Evolutionary conservation across 441 rosid species (phyloP).

Genomic region (Brassica hybrid): DNA sequence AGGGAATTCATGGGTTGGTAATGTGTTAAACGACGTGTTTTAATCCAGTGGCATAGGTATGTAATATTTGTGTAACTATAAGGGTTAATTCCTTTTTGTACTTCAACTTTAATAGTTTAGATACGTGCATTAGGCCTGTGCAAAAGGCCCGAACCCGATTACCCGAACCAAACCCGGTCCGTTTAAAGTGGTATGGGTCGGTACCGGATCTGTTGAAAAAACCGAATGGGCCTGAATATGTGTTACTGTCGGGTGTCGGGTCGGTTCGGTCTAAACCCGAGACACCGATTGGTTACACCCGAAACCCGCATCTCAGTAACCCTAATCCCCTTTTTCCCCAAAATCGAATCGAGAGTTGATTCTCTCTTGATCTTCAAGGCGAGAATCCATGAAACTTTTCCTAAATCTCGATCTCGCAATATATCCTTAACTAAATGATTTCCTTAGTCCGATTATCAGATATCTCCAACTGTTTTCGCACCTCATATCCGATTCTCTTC

Average conservation of each 20-base stretch:
- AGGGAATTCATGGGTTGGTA: no score
- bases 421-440: background rate
- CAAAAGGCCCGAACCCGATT: no score
- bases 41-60: no score
- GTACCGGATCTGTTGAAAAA: background rate
- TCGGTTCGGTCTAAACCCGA: background rate
- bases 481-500: background rate
- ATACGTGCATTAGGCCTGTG: no score
- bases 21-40: no score
- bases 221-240: background rate
- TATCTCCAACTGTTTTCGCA: background rate
- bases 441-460: background rate
- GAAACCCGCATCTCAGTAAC: background rate
- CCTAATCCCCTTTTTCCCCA: background rate
- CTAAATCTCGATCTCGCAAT: background rate
- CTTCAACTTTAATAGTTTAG: no score
- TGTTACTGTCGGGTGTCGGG: background rate
- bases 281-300: background rate
- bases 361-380: background rate
- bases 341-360: background rate
- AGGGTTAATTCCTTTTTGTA: no score
- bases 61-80: no score
- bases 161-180: no score
- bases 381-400: background rate
- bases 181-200: no score